A percentile compares a stretch with the other conserved stretches of the same genome.
phyloP scores from a whole-genome alignment of 345 rosid genomes.

The Dipteronia dyeriana region DNA sequence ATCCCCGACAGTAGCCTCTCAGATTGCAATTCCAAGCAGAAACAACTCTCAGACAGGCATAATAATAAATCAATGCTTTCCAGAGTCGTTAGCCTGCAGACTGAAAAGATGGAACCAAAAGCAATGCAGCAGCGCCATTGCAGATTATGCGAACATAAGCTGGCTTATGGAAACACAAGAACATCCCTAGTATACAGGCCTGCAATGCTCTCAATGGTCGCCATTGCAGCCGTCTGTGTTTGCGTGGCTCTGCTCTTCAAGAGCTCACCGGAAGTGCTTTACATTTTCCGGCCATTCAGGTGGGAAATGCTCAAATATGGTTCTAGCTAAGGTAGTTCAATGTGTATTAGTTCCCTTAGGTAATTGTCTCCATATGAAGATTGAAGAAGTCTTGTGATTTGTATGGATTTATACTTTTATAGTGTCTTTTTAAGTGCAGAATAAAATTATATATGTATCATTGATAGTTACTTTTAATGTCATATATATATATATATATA shows the following conservation, averaged over 20 bases:
- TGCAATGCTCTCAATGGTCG: slow-evolving; percentile 61
- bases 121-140: slow-evolving; percentile 29
- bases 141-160: slow-evolving; percentile 46
- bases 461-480: slow-evolving; percentile 12
- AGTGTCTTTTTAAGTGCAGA: slow-evolving; percentile 3
- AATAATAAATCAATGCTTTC: slow-evolving; percentile 6
- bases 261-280: slow-evolving; percentile 58
- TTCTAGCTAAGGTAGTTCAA: slow-evolving; percentile 38
- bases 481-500: background rate
- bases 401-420: slow-evolving; percentile 22
- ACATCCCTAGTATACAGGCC: slow-evolving; percentile 51
- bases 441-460: background rate
- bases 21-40: slow-evolving; percentile 30
- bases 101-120: slow-evolving; percentile 31
- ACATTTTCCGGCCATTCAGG: slow-evolving; percentile 59
- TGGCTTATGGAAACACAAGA: slow-evolving; percentile 30
- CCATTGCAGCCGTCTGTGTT: slow-evolving; percentile 66
- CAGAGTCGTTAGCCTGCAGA: slow-evolving; percentile 22
- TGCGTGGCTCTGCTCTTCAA: slow-evolving; percentile 71
- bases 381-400: background rate
- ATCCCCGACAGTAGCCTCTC: slow-evolving; percentile 30
- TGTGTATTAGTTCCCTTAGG: background rate
- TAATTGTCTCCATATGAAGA: background rate
- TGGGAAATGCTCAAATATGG: slow-evolving; percentile 65
- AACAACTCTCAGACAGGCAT: slow-evolving; percentile 28